A percentile compares a stretch with the other conserved stretches of the same genome.
These are phyloP conservation scores for Daldinia grandis DNA, from an alignment of 495 filamentous ascomycete genomes.

Conservation along the genomic window DNA sequence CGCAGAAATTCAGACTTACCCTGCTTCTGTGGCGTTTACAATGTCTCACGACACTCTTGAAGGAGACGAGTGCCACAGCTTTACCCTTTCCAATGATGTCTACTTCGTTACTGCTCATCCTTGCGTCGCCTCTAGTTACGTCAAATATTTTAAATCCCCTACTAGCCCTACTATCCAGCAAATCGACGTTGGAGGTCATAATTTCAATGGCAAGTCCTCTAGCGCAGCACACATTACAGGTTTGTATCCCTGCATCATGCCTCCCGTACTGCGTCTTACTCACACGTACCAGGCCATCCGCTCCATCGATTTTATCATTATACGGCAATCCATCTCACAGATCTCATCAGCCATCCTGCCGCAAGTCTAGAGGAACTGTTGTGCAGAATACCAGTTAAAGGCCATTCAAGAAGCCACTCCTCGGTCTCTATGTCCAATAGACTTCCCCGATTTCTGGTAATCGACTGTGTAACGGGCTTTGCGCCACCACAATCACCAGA, in stretches of 20 bases:
- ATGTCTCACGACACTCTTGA: slow-evolving; percentile 51
- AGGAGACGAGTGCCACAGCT: slow-evolving; percentile 52
- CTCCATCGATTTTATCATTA: slow-evolving; percentile 70
- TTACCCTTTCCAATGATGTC: slow-evolving; percentile 67
- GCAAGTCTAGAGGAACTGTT: slow-evolving; percentile 54
- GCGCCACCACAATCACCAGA: slow-evolving; percentile 48
- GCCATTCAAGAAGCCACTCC: slow-evolving; percentile 32
- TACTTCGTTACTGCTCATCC: slow-evolving; percentile 72
- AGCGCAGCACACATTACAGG: slow-evolving; percentile 52
- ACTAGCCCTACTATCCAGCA: slow-evolving; percentile 61
- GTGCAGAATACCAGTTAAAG: slow-evolving; percentile 33
- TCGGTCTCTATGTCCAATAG: slow-evolving; percentile 44
- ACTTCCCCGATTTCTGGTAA: slow-evolving; percentile 57
- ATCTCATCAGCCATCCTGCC: slow-evolving; percentile 56
- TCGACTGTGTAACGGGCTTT: slow-evolving; percentile 63
- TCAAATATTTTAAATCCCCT: slow-evolving; percentile 58
- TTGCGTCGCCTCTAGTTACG: slow-evolving; percentile 65
- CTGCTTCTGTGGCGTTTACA: slow-evolving; percentile 62
- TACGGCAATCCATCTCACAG: slow-evolving; percentile 60
- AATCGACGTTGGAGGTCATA: slow-evolving; percentile 55
- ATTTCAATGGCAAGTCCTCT: slow-evolving; percentile 51
- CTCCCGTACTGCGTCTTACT: slow-evolving; percentile 1
- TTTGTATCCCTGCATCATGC: slow-evolving; percentile 30
- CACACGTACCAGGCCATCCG: slow-evolving; percentile 63
- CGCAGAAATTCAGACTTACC: slow-evolving; percentile 55